phyloP scores from a whole-genome alignment of 805 yeast genomes.

The Candida odintsovae region DNA sequence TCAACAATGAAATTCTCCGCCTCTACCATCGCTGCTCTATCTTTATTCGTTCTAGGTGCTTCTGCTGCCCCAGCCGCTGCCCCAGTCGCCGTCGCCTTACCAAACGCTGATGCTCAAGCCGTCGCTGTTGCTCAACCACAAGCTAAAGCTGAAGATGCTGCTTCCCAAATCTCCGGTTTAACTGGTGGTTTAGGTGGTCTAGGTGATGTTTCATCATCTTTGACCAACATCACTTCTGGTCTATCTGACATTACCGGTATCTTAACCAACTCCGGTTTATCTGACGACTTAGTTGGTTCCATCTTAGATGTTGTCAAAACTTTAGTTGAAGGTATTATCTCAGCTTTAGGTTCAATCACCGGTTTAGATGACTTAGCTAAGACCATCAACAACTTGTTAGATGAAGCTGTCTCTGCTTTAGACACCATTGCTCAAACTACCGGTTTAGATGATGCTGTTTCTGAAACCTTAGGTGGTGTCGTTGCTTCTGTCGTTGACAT shows the following conservation, averaged over 20 bases:
- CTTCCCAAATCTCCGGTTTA: not conserved
- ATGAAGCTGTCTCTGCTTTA: constrained; percentile 8
- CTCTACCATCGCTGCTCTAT: constrained; percentile 28
- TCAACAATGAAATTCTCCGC: constrained; percentile 25
- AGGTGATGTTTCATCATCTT: not conserved
- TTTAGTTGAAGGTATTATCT: constrained; percentile 7
- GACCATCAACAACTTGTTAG: constrained; percentile 6
- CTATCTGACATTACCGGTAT: constrained; percentile 2
- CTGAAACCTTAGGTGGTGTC: constrained; percentile 1
- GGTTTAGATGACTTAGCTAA: constrained; percentile 7
- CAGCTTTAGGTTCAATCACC: constrained; percentile 8
- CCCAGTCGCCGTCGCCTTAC: constrained; percentile 8
- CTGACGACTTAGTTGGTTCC: constrained; percentile 4
- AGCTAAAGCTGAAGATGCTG: constrained; percentile 1
- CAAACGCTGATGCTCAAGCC: constrained; percentile 7
- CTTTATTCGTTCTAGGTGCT: constrained; percentile 26
- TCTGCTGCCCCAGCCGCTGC: constrained; percentile 14
- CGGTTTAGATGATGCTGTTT: constrained; percentile 5
- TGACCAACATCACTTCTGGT: constrained; percentile 2
- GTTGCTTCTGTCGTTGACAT: constrained; percentile 1
- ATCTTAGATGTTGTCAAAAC: constrained; percentile 4
- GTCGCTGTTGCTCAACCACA: constrained; percentile 7
- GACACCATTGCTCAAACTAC: constrained; percentile 4
- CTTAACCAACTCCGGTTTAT: constrained; percentile 4
- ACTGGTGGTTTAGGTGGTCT: constrained; percentile 2